Evolutionary conservation across 768 basidiomycete species (phyloP).

Genomic region (Tubosaeta sp.): DNA sequence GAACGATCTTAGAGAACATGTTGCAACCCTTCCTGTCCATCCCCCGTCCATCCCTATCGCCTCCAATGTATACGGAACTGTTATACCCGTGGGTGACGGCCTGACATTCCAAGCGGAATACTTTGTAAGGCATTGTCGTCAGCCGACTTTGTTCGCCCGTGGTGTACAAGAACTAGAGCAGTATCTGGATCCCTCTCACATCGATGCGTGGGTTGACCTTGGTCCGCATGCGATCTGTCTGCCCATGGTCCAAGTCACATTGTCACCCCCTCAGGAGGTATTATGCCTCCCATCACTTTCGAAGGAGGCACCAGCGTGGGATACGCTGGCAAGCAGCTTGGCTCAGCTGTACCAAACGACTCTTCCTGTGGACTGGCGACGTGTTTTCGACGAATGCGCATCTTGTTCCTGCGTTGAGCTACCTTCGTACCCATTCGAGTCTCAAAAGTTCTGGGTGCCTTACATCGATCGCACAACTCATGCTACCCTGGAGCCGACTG

Average conservation of each 20-base stretch:
- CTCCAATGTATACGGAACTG: slow-evolving; percentile 55
- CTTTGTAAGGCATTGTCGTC: slow-evolving; percentile 53
- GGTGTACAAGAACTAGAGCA: slow-evolving; percentile 43
- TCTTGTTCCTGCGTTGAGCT: slow-evolving; percentile 43
- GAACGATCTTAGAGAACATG: slow-evolving; percentile 42
- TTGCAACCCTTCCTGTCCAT: slow-evolving; percentile 34
- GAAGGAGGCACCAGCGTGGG: slow-evolving; percentile 41
- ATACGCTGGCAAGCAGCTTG: slow-evolving; percentile 43
- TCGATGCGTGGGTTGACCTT: slow-evolving; percentile 60
- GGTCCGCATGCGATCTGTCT: slow-evolving; percentile 58
- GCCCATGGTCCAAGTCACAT: slow-evolving; percentile 46
- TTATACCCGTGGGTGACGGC: slow-evolving; percentile 50
- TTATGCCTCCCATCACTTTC: slow-evolving; percentile 49
- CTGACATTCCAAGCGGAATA: slow-evolving; percentile 47
- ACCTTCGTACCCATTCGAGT: slow-evolving; percentile 62
- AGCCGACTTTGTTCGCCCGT: slow-evolving; percentile 52
- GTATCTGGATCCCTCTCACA: slow-evolving; percentile 19
- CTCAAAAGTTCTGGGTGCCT: slow-evolving; percentile 53
- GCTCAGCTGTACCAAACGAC: slow-evolving; percentile 44
- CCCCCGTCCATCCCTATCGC: slow-evolving; percentile 55
- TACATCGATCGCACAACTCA: slow-evolving; percentile 32
- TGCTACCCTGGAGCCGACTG: background rate
- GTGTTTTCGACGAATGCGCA: slow-evolving; percentile 45
- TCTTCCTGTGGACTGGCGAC: slow-evolving; percentile 49
- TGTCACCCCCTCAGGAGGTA: slow-evolving; percentile 27